Evolutionary conservation across 2,329 filamentous ascomycete species (phyloP), one percentile per base, ranked within the genome.

Genomic region (Arthrinium phaeospermum): DNA sequence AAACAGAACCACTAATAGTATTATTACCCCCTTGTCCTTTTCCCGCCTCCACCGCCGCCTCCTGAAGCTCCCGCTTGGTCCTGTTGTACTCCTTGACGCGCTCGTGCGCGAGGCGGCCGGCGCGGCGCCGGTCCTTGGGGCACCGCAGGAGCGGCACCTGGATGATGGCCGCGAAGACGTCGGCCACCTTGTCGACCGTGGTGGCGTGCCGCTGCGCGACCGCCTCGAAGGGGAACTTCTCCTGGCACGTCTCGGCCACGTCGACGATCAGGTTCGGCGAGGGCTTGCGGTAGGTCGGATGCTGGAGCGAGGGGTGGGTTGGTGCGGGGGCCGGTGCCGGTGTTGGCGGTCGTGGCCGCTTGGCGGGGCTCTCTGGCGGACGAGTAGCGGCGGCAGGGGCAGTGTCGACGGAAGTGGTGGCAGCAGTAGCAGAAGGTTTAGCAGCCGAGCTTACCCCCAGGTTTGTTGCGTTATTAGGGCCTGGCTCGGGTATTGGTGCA

Each of bases 161-260:
- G 16, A 88, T 83, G 70, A 87, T 83, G 69, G 85, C 86, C 0
- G 82, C 81, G 72, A 87, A 87, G 22, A 85, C 82, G 44, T 87
- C 85, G 70, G 81, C 81, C 12, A 88, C 84, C 73, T 83, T 85
- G 49, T 83, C 81, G 12, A 84, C 80, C 0, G 84, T 74, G 16
- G 83, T 78, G 19, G 81, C 80, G 73, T 88, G 86, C 27, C 85
- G 81, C 70, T 81, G 80, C 1, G 86, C 86, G 4, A 88, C 81
- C 45, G 82, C 81, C 4, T 81, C 81, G 69, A 86, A 86, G 4
- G 86, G 86, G 69, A 87, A 86, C 4, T 78, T 78, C 68, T 82
- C 81, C 75, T 86, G 82, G 61, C 84, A 84, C 0, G 86, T 87
- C 75, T 87, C 83, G 4, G 85, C 85, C 30, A 88, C 83, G 76